Percentiles rank a stretch among this genome's conserved stretches.
Conservation (phyloP, 1,284 basidiomycete genomes). For the Cutaneotrichosporon mucoides region DNA sequence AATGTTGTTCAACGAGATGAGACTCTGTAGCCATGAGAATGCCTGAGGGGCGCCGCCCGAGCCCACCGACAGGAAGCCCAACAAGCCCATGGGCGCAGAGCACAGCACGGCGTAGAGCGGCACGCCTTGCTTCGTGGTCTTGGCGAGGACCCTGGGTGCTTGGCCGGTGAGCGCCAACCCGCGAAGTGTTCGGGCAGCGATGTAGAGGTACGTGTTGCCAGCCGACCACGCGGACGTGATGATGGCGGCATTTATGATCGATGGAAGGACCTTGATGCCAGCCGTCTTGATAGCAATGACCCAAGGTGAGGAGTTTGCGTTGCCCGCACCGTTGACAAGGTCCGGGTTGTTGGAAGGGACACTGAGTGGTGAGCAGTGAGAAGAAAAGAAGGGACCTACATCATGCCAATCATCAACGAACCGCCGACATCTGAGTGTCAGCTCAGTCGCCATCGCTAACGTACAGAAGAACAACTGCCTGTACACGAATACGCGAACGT, state of each 20-base stretch:
- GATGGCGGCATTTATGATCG: constrained; percentile 64
- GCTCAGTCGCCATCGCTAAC: background rate
- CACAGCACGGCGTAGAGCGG: constrained; percentile 66
- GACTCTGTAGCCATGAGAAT: constrained; percentile 55
- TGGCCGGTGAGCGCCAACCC: constrained; percentile 60
- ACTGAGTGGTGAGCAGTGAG: constrained; percentile 54
- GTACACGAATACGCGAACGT: constrained; percentile 67
- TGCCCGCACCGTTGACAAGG: background rate
- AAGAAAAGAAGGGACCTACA: constrained; percentile 54
- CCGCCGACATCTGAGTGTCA: constrained; percentile 3
- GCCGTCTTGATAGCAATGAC: constrained; percentile 54
- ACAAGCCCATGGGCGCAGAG: constrained; percentile 57
- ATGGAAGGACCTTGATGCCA: constrained; percentile 64
- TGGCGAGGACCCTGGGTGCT: constrained; percentile 69
- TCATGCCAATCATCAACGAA: constrained; percentile 6
- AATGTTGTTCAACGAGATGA: constrained; percentile 30
- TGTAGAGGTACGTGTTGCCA: constrained; percentile 51
- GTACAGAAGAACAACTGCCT: constrained; percentile 59
- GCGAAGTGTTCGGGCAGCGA: constrained; percentile 41
- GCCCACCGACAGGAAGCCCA: constrained; percentile 56
- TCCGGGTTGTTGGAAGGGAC: constrained; percentile 7
- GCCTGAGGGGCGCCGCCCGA: constrained; percentile 60
- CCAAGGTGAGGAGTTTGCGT: constrained; percentile 37
- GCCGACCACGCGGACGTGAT: constrained; percentile 55
- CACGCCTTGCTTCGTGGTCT: constrained; percentile 64